These are phyloP conservation scores for Argentina anserina DNA, from an alignment of 306 rosid species.

Conservation along the genomic window DNA sequence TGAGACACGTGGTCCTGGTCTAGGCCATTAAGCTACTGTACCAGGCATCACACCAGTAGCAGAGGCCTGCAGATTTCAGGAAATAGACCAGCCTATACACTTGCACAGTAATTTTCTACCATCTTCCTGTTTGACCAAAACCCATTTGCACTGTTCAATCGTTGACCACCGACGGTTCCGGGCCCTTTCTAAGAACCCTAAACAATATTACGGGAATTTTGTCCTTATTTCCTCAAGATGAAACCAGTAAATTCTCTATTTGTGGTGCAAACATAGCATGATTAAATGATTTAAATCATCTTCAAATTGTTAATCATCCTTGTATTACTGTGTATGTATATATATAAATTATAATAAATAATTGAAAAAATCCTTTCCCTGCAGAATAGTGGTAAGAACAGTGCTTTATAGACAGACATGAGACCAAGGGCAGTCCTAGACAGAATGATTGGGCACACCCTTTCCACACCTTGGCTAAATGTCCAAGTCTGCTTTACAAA, in stretches of 20 bases:
- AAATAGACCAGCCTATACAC: not conserved
- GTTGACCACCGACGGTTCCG: constrained; percentile 12
- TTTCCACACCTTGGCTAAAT: constrained; percentile 16
- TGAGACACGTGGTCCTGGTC: not conserved
- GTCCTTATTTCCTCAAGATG: not conserved
- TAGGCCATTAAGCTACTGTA: not conserved
- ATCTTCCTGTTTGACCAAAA: constrained; percentile 6
- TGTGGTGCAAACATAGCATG: not conserved
- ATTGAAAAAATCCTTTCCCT: not conserved
- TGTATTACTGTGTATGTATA: not conserved
- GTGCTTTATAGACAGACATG: constrained; percentile 3
- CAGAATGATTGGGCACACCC: constrained; percentile 27
- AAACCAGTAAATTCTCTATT: not conserved
- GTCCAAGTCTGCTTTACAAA: not conserved
- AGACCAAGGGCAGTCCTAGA: constrained; percentile 13
- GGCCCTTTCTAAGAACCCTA: not conserved
- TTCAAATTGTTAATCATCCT: not conserved
- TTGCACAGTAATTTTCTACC: not conserved
- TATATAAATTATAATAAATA: not conserved
- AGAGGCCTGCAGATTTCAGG: constrained; percentile 13
- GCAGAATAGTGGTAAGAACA: constrained; percentile 7
- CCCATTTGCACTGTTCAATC: not conserved
- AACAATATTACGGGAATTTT: not conserved
- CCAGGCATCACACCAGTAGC: not conserved
- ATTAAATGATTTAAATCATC: too few relatives aligned